Base-by-base conservation (phyloP, 768 basidiomycete genomes). In the Panaeolus cyanescens region DNA sequence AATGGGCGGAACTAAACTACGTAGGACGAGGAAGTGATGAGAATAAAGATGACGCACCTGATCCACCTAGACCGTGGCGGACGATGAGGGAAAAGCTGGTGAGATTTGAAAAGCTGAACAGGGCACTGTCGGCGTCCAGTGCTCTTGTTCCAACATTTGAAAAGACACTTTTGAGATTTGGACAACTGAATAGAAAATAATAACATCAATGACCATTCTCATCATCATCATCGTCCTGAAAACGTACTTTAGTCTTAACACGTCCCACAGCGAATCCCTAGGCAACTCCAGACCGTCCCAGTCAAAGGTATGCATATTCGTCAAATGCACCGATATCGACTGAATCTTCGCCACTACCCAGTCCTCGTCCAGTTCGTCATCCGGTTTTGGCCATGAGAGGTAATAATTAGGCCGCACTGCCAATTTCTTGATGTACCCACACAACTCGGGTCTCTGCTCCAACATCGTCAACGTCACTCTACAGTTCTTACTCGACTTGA, bases 271-370 rank as follows among this genome's bases (percentile, higher is more conserved):
- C 10, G 55, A 55, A 66, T 82, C 78, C 28, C 56, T 39, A 3
- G 83, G 81, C 60, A 81, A 67, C 68, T 84, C 83, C 17, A 78
- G 68, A 20, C 82, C 83, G 66, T 82, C 81, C 83, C 83, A 84
- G 61, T 83, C 81, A 64, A 84, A 82, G 0, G 79, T 79, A 28
- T 77, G 72, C 64, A 84, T 64, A 40, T 62, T 55, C n/a, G 54
- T 69, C 54, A 82, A 66, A 42, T 66, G 62, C 19, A 60, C 65
- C 5, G 80, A 77, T 9, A 83, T 69, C 1, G 59, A 33, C 19
- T 66, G 66, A 8, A 83, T 75, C 66, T 65, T 74, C 3, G 64
- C 54, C 15, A 74, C 77, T 0, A 84, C 79, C 79, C 79, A 77
- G 0, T 54, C 67, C 62, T 83, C 83, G 54, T 74, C 72, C 22